These are phyloP conservation scores for Aureobasidium lini DNA, from an alignment of 2,329 filamentous ascomycete genomes.

Conservation along the genomic window DNA sequence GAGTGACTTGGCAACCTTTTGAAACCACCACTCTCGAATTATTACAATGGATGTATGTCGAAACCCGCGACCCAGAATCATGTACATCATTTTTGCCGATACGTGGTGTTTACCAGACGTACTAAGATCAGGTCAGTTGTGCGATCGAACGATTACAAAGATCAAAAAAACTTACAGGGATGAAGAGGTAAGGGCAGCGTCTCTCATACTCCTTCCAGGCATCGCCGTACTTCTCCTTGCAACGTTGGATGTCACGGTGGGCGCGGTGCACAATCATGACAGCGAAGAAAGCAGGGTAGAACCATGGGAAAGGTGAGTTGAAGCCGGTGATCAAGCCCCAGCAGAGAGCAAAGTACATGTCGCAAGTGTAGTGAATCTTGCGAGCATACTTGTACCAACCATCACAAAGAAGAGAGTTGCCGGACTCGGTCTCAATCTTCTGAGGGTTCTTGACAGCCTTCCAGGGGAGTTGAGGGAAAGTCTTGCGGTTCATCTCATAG, in stretches of 20 bases:
- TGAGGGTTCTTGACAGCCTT: slow-evolving; percentile 74
- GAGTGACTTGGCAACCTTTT: neutral
- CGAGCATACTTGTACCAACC: slow-evolving; percentile 63
- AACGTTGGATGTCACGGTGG: slow-evolving; percentile 65
- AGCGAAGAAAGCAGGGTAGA: slow-evolving; percentile 76
- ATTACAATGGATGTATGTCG: slow-evolving; percentile 1
- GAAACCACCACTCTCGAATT: neutral
- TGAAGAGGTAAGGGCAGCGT: slow-evolving; percentile 75
- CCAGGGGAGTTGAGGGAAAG: slow-evolving; percentile 89
- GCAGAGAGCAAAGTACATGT: slow-evolving; percentile 66
- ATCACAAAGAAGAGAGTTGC: slow-evolving; percentile 71
- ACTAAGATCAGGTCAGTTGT: neutral
- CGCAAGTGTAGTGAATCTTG: slow-evolving; percentile 64
- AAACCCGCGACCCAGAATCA: slow-evolving; percentile 4
- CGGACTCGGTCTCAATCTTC: slow-evolving; percentile 63
- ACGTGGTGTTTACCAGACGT: neutral
- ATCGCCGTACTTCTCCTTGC: slow-evolving; percentile 70
- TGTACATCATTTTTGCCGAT: slow-evolving; percentile 1
- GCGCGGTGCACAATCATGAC: slow-evolving; percentile 76
- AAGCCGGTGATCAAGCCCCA: slow-evolving; percentile 83
- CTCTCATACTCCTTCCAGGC: slow-evolving; percentile 76
- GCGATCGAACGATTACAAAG: neutral
- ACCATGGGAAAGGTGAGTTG: slow-evolving; percentile 77
- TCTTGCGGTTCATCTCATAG: slow-evolving; percentile 60
- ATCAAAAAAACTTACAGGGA: slow-evolving; percentile 45